Base-by-base conservation (phyloP, 441 rosid genomes). In the Gossypium aridum region DNA sequence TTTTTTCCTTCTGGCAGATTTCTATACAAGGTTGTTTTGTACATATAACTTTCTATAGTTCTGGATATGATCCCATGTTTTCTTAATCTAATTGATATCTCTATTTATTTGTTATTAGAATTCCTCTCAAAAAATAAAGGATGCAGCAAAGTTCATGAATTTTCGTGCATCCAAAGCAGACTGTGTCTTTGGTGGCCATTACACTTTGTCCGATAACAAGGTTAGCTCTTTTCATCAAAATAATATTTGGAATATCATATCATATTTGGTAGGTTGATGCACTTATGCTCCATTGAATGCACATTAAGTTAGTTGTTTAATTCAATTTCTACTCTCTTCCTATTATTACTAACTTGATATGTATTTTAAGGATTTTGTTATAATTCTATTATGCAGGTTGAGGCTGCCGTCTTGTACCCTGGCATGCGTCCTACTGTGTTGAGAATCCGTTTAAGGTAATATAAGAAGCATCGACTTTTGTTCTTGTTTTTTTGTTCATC, bases 1-100 rank as follows among this genome's bases (percentile, higher is more conserved):
- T 90, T 95, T 83, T 95, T 81, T 64, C 91, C 93, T 62, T 95
- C 96, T 31, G 98, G 99, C 51, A 89, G 87, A 77, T 95, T 95
- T 82, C 93, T 95, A 70, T 92, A 95, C 90, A 92, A 91, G 90
- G 99, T 92, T 69, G 75, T 72, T 65, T 66, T 76, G 69, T 65
- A 64, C 62, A 10, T 56, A 77, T 43, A 14, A 16, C 22, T 63
- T 25, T 37, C 10, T 51, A 23, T 67, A 49, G 55, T 59, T 71
- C 55, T 3, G 13, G 19, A 73, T 10, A 17, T 28, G 39, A 39
- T 61, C 3, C 56, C 49, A 31, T 54, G 64, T 68, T 47, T 71
- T 31, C 14, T 23, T 0, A 51, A 72, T 75, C 72, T 70, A 54
- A 75, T 66, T 72, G 26, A 66, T 61, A 54, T 61, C 60, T 62